phyloP scores from a whole-genome alignment of 371 early-diverging fungal genomes.

The Mucor piriformis region DNA sequence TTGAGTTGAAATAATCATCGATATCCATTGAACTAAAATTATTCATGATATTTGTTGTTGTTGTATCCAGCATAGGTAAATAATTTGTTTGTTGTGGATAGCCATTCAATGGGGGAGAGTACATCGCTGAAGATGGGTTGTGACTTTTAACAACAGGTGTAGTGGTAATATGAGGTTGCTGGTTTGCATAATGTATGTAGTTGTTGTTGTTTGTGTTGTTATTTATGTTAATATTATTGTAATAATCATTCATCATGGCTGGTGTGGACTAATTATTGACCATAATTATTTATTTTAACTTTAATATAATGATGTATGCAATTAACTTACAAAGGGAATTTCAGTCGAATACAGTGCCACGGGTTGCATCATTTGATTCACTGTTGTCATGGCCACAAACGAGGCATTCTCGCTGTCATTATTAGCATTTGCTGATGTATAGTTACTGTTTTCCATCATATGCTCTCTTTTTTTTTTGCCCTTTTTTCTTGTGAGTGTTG shows the following conservation, averaged over 20 bases:
- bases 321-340: slow-evolving; percentile 6
- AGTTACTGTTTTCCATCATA: not conserved
- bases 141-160: slow-evolving; percentile 33
- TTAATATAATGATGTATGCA: not conserved
- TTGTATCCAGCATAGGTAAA: slow-evolving; percentile 2
- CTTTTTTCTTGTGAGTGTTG: not conserved
- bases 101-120: slow-evolving; percentile 2
- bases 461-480: not conserved
- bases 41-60: slow-evolving; percentile 19
- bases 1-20: slow-evolving; percentile 22
- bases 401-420: slow-evolving; percentile 20
- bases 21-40: slow-evolving; percentile 22
- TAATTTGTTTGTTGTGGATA: slow-evolving; percentile 10
- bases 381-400: slow-evolving; percentile 19
- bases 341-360: slow-evolving; percentile 18
- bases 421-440: not conserved
- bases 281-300: not conserved
- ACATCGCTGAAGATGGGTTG: slow-evolving; percentile 1
- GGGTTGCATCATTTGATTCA: slow-evolving; percentile 20
- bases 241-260: not conserved
- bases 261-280: not conserved
- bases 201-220: not conserved
- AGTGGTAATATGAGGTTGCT: slow-evolving; percentile 21
- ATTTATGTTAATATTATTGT: not conserved
- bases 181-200: slow-evolving; percentile 3